Base-by-base conservation (phyloP, 257 asterid genomes). In the Scutellaria minor region DNA sequence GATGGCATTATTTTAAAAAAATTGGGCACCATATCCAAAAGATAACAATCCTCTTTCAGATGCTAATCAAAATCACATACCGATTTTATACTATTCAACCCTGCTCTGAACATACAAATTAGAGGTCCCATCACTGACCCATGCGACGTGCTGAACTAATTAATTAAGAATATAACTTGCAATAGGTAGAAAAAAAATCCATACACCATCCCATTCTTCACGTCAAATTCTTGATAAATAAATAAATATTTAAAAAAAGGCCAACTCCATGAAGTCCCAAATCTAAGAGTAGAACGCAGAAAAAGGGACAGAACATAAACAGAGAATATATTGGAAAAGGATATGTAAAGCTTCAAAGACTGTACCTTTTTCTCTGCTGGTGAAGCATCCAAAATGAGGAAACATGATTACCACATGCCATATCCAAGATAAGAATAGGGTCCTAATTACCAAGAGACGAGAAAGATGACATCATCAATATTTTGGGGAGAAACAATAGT, bases 321-420 rank as follows among this genome's bases (percentile, higher is more conserved):
- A 44, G 42, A 68, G 47, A 61, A 59, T 6, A 39, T 14, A 48
- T 51, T 62, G 70, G 27, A 22, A 24, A 44, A 53, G 31, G 35
- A 78, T 58, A 55, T 70, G 51, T 35, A 51, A 48, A 56, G 61
- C 37, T 24, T 47, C 9, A 3, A 48, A 72, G 66, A 45, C 47
- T 41, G 31, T 57, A 92, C 99, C 99, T 89, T 88, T 85, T 95
- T 18, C 86, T 83, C 77, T 84, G 98, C 75, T 82, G 93, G 78
- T 95, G 88, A 79, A 87, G 78, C 92, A 95, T 90, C 93, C 92
- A 92, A 85, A 95, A 95, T 44, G 99, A 95, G 51, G 99, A 90
- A 68, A 86, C 96, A 42, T 87, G 97, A 82, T 84, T 83, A 45
- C 85, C 86, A 69, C 72, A 77, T 37, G 90, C 78, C 81, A 92